Conservation (phyloP, 108 stramenopile species). For the Cylindrotheca closterium region DNA sequence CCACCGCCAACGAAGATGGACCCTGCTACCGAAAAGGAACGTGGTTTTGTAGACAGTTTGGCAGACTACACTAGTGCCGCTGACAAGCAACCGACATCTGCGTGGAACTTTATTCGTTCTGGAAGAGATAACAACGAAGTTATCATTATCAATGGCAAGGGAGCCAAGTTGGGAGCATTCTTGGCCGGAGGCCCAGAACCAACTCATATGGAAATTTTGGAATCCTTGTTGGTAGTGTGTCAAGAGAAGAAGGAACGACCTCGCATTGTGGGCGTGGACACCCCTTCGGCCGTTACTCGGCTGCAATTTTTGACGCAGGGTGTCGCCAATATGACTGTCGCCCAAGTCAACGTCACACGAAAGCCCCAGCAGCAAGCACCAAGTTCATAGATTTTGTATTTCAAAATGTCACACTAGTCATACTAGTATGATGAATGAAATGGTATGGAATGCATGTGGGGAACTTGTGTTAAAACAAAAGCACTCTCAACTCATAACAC, state of each 20-base stretch:
- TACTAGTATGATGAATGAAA: too few species aligned
- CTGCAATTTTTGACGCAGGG: neutral
- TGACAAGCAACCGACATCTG: neutral
- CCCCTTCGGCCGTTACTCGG: neutral
- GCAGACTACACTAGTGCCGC: neutral
- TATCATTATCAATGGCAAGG: neutral
- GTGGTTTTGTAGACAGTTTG: constrained; percentile 1
- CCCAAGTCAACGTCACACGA: neutral
- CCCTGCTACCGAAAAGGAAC: constrained; percentile 13
- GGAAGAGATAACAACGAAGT: neutral
- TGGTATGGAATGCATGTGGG: too few species aligned
- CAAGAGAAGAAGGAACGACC: neutral
- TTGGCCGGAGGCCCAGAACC: neutral
- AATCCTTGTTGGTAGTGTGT: neutral
- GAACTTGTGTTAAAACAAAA: too few species aligned
- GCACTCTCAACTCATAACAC: too few species aligned
- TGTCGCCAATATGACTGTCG: neutral
- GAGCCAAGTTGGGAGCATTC: neutral
- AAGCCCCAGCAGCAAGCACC: too few species aligned
- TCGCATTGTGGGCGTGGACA: neutral
- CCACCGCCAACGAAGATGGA: neutral
- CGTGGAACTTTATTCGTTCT: constrained; percentile 12
- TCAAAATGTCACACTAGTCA: too few species aligned
- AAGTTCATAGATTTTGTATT: too few species aligned
- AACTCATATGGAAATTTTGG: neutral